Percentiles rank a stretch among this genome's conserved stretches.
Conservation (phyloP, 352 stramenopile genomes). For the Pythium oligandrum region DNA sequence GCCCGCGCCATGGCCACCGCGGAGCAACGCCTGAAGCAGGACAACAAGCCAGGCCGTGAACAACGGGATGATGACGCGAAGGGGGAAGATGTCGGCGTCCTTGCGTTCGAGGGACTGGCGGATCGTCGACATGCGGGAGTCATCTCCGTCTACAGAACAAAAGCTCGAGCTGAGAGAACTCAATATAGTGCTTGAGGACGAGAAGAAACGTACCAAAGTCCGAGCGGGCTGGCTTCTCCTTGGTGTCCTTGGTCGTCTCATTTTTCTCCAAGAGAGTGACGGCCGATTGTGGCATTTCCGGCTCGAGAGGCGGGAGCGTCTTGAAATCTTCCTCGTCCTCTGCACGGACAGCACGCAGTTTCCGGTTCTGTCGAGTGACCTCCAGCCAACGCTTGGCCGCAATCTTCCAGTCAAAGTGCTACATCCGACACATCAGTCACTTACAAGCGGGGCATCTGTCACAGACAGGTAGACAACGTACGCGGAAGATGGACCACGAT, state of each 20-base stretch:
- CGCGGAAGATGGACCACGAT: conserved; percentile 66
- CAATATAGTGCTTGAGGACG: too few species aligned
- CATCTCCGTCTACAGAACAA: conserved; percentile 11
- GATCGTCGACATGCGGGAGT: conserved; percentile 30
- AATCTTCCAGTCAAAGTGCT: conserved; percentile 65
- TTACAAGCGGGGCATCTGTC: too few species aligned
- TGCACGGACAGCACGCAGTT: conserved; percentile 28
- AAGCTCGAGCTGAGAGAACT: too few species aligned
- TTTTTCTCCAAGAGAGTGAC: conserved; percentile 16
- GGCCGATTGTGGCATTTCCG: conserved; percentile 10
- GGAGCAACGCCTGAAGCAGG: conserved; percentile 63
- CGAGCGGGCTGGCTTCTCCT: too few species aligned
- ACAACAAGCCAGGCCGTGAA: conserved; percentile 68
- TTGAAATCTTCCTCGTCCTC: conserved; percentile 67
- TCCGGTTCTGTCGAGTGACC: conserved; percentile 56
- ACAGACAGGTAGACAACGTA: conserved; percentile 13
- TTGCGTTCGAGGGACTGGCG: conserved; percentile 39
- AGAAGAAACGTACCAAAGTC: too few species aligned
- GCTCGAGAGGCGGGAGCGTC: conserved; percentile 39
- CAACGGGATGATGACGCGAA: conserved; percentile 50
- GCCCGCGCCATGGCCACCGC: conserved; percentile 59
- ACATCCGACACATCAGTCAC: background rate
- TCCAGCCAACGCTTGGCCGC: conserved; percentile 57
- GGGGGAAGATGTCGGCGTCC: conserved; percentile 50
- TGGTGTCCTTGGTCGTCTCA: too few species aligned